Evolutionary conservation across 148 eudicot species (phyloP).

Genomic region (Rhododendron griersonianum): DNA sequence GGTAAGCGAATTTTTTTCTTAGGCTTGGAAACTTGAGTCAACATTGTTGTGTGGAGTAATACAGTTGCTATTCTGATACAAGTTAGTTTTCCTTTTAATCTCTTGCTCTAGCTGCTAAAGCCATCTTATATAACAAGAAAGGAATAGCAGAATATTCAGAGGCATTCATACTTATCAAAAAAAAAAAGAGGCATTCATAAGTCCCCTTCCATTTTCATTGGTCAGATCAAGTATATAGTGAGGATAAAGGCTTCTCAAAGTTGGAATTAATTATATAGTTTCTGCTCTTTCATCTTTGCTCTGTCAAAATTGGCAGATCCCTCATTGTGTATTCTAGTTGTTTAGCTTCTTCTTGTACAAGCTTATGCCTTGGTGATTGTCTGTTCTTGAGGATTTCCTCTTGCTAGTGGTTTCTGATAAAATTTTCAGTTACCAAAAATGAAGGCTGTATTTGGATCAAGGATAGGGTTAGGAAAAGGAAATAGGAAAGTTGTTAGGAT

Average conservation of each 20-base stretch:
- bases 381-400: not conserved
- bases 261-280: not conserved
- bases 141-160: not conserved
- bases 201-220: not conserved
- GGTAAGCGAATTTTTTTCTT: constrained; percentile 33
- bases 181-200: not conserved
- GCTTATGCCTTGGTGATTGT: not conserved
- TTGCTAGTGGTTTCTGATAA: not conserved
- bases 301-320: not conserved
- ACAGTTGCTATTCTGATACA: not conserved
- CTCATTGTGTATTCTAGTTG: not conserved
- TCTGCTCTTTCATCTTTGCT: not conserved
- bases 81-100: not conserved
- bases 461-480: not conserved
- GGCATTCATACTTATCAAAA: not conserved
- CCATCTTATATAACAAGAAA: not conserved
- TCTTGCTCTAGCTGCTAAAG: not conserved
- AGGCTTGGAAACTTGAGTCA: not conserved
- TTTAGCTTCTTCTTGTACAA: not conserved
- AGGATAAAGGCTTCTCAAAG: not conserved
- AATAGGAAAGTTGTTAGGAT: not conserved
- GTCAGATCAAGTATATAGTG: not conserved
- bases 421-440: not conserved
- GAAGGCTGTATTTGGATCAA: not conserved
- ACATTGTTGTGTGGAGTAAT: not conserved